phyloP scores from a whole-genome alignment of 176 grass and related monocot genomes.

The Carex pumila region DNA sequence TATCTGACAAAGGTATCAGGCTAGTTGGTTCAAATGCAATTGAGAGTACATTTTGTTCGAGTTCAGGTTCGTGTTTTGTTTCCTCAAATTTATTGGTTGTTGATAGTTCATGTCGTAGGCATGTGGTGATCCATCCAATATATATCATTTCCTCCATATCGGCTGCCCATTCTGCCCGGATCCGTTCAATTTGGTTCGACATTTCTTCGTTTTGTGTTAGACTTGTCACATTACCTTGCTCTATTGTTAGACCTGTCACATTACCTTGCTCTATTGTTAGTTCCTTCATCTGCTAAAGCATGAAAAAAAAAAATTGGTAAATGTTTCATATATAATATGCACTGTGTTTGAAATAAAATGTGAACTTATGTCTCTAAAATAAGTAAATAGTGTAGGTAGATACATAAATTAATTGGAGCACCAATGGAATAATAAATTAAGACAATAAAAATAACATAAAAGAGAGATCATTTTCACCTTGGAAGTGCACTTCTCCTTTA shows the following conservation, averaged over 20 bases:
- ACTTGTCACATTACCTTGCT: slow-evolving; percentile 19
- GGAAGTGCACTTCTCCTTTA: slow-evolving; percentile 25
- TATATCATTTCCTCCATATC: slow-evolving; percentile 91
- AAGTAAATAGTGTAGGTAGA: background rate
- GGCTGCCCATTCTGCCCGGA: slow-evolving; percentile 57
- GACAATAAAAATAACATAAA: background rate
- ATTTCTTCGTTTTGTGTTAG: slow-evolving; percentile 42
- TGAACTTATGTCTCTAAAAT: background rate
- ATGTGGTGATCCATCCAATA: slow-evolving; percentile 63
- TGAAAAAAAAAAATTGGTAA: background rate
- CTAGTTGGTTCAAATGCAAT: background rate
- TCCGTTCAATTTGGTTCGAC: slow-evolving; percentile 32
- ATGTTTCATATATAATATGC: slow-evolving; percentile 1
- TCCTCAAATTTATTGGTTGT: slow-evolving; percentile 1
- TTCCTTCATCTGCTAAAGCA: slow-evolving; percentile 34
- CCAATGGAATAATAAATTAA: background rate
- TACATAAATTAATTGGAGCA: background rate
- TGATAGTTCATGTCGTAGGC: slow-evolving; percentile 60
- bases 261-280: slow-evolving; percentile 19
- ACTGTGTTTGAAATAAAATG: background rate
- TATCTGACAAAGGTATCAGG: background rate
- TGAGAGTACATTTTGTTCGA: background rate
- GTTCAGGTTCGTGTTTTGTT: background rate
- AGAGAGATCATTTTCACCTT: slow-evolving; percentile 14
- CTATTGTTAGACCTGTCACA: slow-evolving; percentile 21